Evolutionary conservation across 2,329 filamentous ascomycete genomes (phyloP).

Genomic region (Clarireedia homoeocarpa): DNA sequence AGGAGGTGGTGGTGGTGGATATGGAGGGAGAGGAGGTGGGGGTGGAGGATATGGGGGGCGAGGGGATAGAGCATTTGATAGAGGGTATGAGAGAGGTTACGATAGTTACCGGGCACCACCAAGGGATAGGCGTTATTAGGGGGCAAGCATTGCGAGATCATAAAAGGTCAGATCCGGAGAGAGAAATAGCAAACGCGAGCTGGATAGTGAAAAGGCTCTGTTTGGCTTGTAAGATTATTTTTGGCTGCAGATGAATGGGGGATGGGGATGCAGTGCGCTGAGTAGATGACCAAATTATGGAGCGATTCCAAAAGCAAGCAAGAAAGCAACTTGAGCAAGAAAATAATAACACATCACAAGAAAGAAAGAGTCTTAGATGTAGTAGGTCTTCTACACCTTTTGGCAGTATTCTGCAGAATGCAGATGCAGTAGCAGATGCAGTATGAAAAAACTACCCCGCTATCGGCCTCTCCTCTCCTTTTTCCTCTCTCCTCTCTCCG

Average conservation of each 20-base stretch:
- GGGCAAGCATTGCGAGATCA: not conserved
- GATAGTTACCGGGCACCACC: conserved; percentile 3
- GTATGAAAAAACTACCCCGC: not conserved
- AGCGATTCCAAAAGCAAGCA: not conserved
- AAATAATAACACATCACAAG: no score
- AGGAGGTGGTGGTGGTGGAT: not conserved
- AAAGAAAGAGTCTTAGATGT: not conserved
- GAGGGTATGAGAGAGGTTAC: not conserved
- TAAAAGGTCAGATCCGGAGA: not conserved
- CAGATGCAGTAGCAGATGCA: no score
- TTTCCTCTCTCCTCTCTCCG: not conserved
- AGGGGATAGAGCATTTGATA: conserved; percentile 4
- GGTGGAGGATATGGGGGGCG: conserved; percentile 1
- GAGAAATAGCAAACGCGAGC: not conserved
- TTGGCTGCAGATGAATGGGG: not conserved
- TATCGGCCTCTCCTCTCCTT: not conserved
- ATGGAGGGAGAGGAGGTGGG: conserved; percentile 8
- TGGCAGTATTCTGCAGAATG: no score
- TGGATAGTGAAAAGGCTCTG: not conserved
- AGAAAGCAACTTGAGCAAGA: no score
- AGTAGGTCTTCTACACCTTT: not conserved
- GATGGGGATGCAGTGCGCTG: not conserved
- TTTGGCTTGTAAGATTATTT: not conserved
- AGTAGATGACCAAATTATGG: not conserved
- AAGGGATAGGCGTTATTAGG: conserved; percentile 7